Conservation (phyloP, 2,329 filamentous ascomycete genomes). For the Trichoderma asperellum region DNA sequence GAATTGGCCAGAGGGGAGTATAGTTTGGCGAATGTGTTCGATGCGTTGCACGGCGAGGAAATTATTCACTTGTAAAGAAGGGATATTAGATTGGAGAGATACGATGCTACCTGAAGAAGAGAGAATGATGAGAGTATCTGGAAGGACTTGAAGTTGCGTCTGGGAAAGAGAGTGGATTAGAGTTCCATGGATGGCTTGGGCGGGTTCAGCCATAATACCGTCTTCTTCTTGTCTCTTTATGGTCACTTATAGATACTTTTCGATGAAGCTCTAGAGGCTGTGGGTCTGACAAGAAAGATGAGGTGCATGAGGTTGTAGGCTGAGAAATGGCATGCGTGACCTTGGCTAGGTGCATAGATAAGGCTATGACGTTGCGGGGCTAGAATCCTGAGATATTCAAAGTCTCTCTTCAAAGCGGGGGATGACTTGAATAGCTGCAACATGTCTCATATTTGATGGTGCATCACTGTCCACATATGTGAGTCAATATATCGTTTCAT, state of each 20-base stretch:
- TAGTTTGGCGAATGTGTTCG: slow-evolving; percentile 17
- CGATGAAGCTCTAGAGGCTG: neutral
- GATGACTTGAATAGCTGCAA: neutral
- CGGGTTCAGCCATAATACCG: neutral
- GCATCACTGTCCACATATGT: neutral
- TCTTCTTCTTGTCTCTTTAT: neutral
- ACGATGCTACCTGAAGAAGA: slow-evolving; percentile 35
- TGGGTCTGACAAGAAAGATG: neutral
- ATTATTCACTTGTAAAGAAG: slow-evolving; percentile 29
- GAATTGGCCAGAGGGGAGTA: slow-evolving; percentile 51
- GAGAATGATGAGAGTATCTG: slow-evolving; percentile 44
- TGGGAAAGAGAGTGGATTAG: slow-evolving; percentile 47
- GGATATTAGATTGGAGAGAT: slow-evolving; percentile 32
- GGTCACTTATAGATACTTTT: neutral
- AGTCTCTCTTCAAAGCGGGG: slow-evolving; percentile 3
- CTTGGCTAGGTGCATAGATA: neutral
- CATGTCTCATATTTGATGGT: neutral
- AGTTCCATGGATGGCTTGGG: slow-evolving; percentile 43
- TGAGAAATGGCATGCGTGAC: neutral
- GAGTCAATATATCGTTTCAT: neutral
- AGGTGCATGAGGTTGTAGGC: neutral
- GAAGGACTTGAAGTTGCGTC: slow-evolving; percentile 44
- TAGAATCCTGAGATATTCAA: neutral
- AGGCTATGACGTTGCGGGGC: slow-evolving; percentile 17
- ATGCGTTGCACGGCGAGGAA: slow-evolving; percentile 29